These are phyloP conservation scores for Cyberlindnera maritima DNA, from an alignment of 805 yeast species.

Conservation along the genomic window DNA sequence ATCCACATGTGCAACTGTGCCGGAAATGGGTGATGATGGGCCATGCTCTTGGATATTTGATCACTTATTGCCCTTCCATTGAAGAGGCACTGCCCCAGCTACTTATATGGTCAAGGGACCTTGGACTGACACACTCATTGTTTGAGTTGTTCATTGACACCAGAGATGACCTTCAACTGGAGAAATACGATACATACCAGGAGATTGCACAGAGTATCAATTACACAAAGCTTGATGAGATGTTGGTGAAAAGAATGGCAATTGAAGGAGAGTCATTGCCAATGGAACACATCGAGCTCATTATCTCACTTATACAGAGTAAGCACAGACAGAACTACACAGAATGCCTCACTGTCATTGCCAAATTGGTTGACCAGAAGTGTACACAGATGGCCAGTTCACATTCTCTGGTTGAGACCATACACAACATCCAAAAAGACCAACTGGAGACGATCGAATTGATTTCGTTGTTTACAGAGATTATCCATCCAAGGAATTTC, in stretches of 20 bases:
- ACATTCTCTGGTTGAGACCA: slow-evolving; percentile 13
- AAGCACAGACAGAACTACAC: background rate
- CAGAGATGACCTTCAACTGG: background rate
- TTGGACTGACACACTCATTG: background rate
- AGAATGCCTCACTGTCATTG: slow-evolving; percentile 4
- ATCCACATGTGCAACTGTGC: background rate
- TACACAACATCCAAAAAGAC: slow-evolving; percentile 3
- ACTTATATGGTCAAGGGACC: background rate
- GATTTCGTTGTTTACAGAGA: slow-evolving; percentile 8
- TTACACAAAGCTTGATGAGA: background rate
- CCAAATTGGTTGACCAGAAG: slow-evolving; percentile 4
- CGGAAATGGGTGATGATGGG: slow-evolving; percentile 18
- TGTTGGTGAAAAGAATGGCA: background rate
- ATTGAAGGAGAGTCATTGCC: background rate
- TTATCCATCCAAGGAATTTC: background rate
- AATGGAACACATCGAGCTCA: background rate
- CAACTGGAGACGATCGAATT: slow-evolving; percentile 13
- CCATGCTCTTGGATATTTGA: slow-evolving; percentile 15
- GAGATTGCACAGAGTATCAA: background rate
- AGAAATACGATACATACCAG: background rate
- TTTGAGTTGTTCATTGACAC: background rate
- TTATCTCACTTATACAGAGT: background rate
- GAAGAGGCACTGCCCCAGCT: background rate
- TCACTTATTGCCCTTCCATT: slow-evolving; percentile 7
- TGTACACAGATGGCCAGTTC: slow-evolving; percentile 6